Evolutionary conservation across 2,329 filamentous ascomycete genomes (phyloP), one percentile per base, ranked within the genome.

Genomic region (Claviceps sp.): DNA sequence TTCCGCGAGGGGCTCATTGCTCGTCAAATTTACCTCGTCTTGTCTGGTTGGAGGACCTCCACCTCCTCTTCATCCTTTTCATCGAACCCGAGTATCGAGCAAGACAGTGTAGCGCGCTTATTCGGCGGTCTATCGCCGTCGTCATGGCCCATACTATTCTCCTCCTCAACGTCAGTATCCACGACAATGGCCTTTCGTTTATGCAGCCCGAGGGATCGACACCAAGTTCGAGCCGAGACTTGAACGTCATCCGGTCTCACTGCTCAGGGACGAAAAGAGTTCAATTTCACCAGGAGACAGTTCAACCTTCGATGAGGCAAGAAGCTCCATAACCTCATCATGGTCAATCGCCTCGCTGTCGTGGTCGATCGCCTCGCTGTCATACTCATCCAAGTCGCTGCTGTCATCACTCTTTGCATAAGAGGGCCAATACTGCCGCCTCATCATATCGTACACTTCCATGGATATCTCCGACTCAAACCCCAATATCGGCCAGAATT

Each of bases 301-400:
- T n/a, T 56, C 53, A 16, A 55, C 52, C 14, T 62, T 62, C 3
- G 52, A 56, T 13, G 57, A 55, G 22, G 22, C 22, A 22, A 22
- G 22, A 22, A 22, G 22, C 22, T 22, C 22, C 22, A 22, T 22
- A 22, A 22, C 22, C 22, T 22, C 22, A 22, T 22, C 22, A 22
- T 22, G 22, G 22, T 22, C 7, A 8, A 30, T 30, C 26, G 2
- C 26, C 2, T 8, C 1, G 59, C 11, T 16, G 2, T 54, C 1
- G 54, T 53, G 2, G 55, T 66, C 61, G 1, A 59, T 52, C 16
- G 67, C 60, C 8, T 61, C 60, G 1, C 51, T 59, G 48, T 70
- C 67, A 38, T 70, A 70, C 45, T 65, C 61, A 34, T 68, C 58
- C 2, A 55, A 53, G 0, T 61, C 58, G 0, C 53, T 52, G 0